Evolutionary conservation across 805 yeast genomes (phyloP).

Genomic region (Candida palmyrensis): DNA sequence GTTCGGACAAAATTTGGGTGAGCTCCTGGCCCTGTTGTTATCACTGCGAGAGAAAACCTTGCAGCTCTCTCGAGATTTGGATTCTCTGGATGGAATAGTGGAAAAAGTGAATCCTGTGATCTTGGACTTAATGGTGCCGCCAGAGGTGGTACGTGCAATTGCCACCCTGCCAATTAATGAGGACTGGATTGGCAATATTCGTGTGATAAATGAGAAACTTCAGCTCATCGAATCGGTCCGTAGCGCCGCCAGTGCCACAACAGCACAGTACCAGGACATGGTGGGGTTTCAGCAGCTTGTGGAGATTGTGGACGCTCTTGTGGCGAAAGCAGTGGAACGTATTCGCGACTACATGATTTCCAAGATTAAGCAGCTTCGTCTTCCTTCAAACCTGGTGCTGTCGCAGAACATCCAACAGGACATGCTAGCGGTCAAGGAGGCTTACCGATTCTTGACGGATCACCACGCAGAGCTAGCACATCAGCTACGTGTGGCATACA

Average conservation of each 20-base stretch:
- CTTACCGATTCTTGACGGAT: conserved; percentile 49
- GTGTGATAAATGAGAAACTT: conserved; percentile 52
- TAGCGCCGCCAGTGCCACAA: not conserved
- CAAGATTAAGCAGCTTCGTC: conserved; percentile 64
- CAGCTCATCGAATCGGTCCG: conserved; percentile 40
- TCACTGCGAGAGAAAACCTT: conserved; percentile 31
- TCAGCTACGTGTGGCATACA: conserved; percentile 75
- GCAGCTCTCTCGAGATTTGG: conserved; percentile 22
- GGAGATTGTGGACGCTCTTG: conserved; percentile 44
- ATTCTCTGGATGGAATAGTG: conserved; percentile 20
- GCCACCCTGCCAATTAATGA: conserved; percentile 51
- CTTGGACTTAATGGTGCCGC: conserved; percentile 70
- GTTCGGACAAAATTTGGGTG: conserved; percentile 50
- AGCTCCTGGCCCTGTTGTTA: conserved; percentile 26
- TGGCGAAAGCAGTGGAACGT: conserved; percentile 65
- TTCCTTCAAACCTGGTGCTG: conserved; percentile 47
- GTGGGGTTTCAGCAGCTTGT: conserved; percentile 24
- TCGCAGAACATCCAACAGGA: conserved; percentile 72
- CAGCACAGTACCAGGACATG: conserved; percentile 15
- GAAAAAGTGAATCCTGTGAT: conserved; percentile 68
- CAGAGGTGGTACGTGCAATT: conserved; percentile 57
- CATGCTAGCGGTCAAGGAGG: conserved; percentile 57
- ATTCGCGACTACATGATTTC: conserved; percentile 63
- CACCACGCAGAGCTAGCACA: conserved; percentile 60
- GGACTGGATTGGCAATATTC: conserved; percentile 64